Percentiles rank a stretch among this genome's conserved stretches.
phyloP scores from a whole-genome alignment of 495 filamentous ascomycete species.

The Hypoxylon rickii region DNA sequence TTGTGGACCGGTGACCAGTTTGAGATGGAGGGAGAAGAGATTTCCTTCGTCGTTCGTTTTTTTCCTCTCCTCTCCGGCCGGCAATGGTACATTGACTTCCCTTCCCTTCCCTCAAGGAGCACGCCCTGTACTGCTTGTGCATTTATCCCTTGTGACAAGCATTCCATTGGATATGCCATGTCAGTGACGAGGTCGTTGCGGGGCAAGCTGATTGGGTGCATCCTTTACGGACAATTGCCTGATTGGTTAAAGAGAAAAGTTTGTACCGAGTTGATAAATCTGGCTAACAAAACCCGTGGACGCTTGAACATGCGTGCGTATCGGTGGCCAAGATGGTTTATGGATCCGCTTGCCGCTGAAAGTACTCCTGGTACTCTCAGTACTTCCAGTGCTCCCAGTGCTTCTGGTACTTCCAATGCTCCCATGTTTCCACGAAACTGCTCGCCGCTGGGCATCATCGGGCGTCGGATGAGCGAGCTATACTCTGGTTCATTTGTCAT shows the following conservation, averaged over 20 bases:
- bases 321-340: slow-evolving; percentile 30
- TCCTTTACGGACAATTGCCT: slow-evolving; percentile 30
- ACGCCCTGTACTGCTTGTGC: slow-evolving; percentile 25
- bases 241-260: slow-evolving; percentile 37
- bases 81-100: slow-evolving; percentile 15
- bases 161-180: slow-evolving; percentile 31
- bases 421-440: too few relatives aligned
- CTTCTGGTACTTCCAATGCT: too few relatives aligned
- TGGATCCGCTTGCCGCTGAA: slow-evolving; percentile 33
- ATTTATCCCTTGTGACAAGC: slow-evolving; percentile 38
- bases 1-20: slow-evolving; percentile 17
- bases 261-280: slow-evolving; percentile 35
- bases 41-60: slow-evolving; percentile 25
- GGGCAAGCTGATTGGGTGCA: slow-evolving; percentile 29
- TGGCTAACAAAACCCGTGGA: slow-evolving; percentile 34
- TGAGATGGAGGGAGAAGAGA: slow-evolving; percentile 18
- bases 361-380: too few relatives aligned
- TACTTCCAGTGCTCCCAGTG: too few relatives aligned
- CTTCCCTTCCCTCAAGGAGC: slow-evolving; percentile 11
- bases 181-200: slow-evolving; percentile 35
- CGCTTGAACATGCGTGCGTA: slow-evolving; percentile 32
- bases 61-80: slow-evolving; percentile 30
- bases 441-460: slow-evolving; percentile 35
- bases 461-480: slow-evolving; percentile 24
- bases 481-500: slow-evolving; percentile 29